Evolutionary conservation across 2,329 filamentous ascomycete genomes (phyloP).

Genomic region (Colletotrichum euphorbiae): DNA sequence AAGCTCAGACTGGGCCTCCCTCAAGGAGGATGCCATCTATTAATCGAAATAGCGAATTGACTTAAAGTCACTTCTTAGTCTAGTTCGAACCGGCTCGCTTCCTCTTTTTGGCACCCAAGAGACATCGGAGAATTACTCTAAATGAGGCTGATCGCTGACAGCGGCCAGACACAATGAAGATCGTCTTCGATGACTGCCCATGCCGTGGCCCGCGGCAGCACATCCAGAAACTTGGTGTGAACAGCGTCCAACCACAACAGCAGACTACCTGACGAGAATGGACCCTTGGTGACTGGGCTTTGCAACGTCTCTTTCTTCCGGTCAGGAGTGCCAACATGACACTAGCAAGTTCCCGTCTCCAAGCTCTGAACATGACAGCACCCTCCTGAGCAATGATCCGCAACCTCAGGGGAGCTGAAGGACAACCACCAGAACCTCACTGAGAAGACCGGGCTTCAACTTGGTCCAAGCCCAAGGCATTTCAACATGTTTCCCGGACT

Average conservation of each 20-base stretch:
- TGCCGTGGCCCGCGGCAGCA: constrained; percentile 3
- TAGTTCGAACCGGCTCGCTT: not conserved
- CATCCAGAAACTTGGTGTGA: not conserved
- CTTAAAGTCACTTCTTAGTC: not conserved
- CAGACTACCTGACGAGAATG: not conserved
- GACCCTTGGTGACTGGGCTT: not conserved
- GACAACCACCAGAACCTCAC: not conserved
- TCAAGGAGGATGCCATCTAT: not conserved
- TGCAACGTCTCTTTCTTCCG: not conserved
- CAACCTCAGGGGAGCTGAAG: constrained; percentile 20
- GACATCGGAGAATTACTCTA: constrained; percentile 30
- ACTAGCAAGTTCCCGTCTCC: too few species aligned
- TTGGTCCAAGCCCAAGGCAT: not conserved
- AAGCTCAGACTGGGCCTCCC: not conserved
- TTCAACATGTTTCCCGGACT: not conserved
- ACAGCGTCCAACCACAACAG: not conserved
- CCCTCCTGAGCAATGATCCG: constrained; percentile 21
- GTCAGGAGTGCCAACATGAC: not conserved
- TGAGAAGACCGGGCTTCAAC: not conserved
- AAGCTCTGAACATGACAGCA: not conserved
- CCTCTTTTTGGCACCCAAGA: not conserved
- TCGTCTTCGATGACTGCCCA: constrained; percentile 15
- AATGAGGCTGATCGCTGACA: constrained; percentile 30
- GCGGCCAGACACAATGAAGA: constrained; percentile 11
- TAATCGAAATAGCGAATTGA: not conserved